These are phyloP conservation scores for Ceratobasidium sp. DNA, from an alignment of 1,284 basidiomycete species.

Conservation along the genomic window DNA sequence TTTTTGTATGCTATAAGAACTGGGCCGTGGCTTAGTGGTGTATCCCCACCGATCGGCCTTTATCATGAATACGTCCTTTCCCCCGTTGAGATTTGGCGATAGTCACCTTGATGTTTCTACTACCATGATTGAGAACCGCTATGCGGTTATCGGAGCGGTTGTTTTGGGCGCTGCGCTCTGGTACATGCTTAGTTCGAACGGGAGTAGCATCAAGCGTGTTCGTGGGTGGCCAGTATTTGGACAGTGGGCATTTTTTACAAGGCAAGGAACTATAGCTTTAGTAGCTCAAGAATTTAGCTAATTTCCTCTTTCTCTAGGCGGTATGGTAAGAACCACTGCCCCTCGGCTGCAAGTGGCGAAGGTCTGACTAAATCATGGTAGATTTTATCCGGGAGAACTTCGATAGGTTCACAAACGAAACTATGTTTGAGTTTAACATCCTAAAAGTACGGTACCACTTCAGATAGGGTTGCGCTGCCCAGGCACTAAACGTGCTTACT, in stretches of 20 bases:
- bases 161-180: slow-evolving; percentile 18
- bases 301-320: slow-evolving; percentile 13
- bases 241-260: slow-evolving; percentile 36
- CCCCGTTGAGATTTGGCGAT: background rate
- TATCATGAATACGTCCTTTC: slow-evolving; percentile 1
- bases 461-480: too few relatives aligned
- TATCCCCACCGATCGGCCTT: background rate
- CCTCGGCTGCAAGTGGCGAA: too few relatives aligned
- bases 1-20: too few relatives aligned
- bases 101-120: background rate
- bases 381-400: slow-evolving; percentile 9
- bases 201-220: background rate
- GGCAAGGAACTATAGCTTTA: background rate
- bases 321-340: slow-evolving; percentile 8
- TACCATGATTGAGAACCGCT: background rate
- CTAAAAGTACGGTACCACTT: background rate
- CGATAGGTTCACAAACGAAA: slow-evolving; percentile 1
- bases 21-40: too few relatives aligned
- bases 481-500: too few relatives aligned
- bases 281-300: background rate
- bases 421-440: slow-evolving; percentile 15
- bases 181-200: slow-evolving; percentile 14
- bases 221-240: slow-evolving; percentile 20
- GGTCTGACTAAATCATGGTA: background rate
- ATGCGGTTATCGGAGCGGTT: background rate